Percentiles rank a stretch among this genome's conserved stretches.
Evolutionary conservation across 169 alveolate species (phyloP).

Genomic region (Besnoitia besnoiti): DNA sequence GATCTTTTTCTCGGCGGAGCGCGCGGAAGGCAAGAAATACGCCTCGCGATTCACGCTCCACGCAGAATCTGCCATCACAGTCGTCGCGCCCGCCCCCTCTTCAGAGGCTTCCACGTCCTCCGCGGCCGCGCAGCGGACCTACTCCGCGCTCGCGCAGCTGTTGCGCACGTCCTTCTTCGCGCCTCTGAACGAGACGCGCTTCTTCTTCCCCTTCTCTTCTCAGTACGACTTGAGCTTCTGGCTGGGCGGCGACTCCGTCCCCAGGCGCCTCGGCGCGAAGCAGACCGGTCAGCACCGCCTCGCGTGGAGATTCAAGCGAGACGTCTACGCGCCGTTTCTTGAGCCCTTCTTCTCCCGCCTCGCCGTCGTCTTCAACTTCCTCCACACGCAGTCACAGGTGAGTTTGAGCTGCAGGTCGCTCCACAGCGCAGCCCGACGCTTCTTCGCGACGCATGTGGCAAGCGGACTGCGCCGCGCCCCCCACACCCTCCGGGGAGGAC

Average conservation of each 20-base stretch:
- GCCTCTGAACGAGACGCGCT: neutral
- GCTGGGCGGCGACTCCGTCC: slow-evolving; percentile 16
- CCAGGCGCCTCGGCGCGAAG: neutral
- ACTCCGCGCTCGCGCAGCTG: slow-evolving; percentile 7
- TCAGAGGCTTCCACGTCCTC: neutral
- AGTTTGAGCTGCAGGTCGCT: too few relatives aligned
- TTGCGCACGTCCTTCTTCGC: neutral
- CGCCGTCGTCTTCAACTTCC: neutral
- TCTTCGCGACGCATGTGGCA: too few relatives aligned
- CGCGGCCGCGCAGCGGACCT: neutral
- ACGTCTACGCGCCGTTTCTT: neutral
- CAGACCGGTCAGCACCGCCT: neutral
- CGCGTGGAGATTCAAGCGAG: neutral
- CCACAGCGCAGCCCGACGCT: too few relatives aligned
- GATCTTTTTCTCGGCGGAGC: neutral
- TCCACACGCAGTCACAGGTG: slow-evolving; percentile 30
- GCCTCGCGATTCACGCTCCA: neutral
- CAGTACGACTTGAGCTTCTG: slow-evolving; percentile 33
- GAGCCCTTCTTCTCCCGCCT: slow-evolving; percentile 5
- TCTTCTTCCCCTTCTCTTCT: neutral
- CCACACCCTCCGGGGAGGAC: too few relatives aligned
- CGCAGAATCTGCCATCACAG: slow-evolving; percentile 11
- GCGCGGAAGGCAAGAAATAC: neutral
- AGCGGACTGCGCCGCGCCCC: too few relatives aligned
- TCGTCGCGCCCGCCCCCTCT: neutral